Base-by-base conservation (phyloP, 345 rosid species). In the Arabidopsis suecica region DNA sequence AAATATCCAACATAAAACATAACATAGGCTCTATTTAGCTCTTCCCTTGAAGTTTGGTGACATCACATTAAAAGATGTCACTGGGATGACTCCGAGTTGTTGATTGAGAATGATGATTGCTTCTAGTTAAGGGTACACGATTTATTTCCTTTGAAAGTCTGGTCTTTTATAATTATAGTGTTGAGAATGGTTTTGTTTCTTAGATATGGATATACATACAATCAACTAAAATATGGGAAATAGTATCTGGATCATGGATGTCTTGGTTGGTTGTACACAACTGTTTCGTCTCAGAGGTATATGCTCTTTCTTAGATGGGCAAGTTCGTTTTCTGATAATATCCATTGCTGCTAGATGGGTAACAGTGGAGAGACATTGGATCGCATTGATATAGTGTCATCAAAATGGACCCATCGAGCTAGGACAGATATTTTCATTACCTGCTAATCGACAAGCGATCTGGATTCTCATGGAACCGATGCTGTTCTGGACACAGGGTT, bases 191-290 rank as follows among this genome's bases (percentile, higher is more conserved):
- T 86, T 88, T 68, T 83, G 71, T 84, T 84, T 81, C 83, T 72
- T 85, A 81, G 86, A 85, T 84, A 80, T 85, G 91, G 94, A 78
- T 72, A 89, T 85, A 81, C 81, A 70, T 91, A 93, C 96, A 78
- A 92, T 88, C 80, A 89, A 84, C 84, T 88, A 41, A 37, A 60
- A 60, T 50, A 34, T 86, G 96, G 93, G 76, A 89, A 85, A 84
- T 87, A 88, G 86, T 89, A 75, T 84, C 90, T 85, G 98, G 90
- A 88, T 88, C 96, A 84, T 84, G 90, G 89, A 84, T 89, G 89
- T 83, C 88, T 81, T 89, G 81, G 78, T 89, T 86, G 88, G 77
- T 90, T 88, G 87, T 89, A 80, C 84, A 85, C 90, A 88, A 86
- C 81, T 86, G 78, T 82, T 85, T 85, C 83, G 85, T 87, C 84